Percentiles rank a stretch among this genome's conserved stretches.
phyloP scores from a whole-genome alignment of 2,329 filamentous ascomycete genomes.

The Ophiostoma sp. region DNA sequence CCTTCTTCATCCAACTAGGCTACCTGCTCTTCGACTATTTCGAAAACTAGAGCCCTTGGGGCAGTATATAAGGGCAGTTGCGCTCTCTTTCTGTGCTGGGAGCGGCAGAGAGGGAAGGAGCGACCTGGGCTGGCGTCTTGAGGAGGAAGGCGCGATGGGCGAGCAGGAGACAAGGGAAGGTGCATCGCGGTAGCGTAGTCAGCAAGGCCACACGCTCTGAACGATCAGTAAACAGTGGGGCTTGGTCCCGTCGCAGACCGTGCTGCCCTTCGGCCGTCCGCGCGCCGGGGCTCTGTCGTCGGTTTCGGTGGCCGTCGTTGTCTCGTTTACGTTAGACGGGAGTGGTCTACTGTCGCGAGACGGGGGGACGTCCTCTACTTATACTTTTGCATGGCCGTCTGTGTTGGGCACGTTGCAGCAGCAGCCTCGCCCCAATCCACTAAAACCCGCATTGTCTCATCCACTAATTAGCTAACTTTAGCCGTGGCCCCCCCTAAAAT shows the following conservation, averaged over 20 bases:
- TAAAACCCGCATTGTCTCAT: not conserved
- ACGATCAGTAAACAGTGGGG: too few relatives aligned
- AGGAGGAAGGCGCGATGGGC: not conserved
- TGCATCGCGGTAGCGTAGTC: not conserved
- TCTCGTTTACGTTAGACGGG: not conserved
- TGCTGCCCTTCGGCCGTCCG: too few relatives aligned
- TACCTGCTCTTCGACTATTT: not conserved
- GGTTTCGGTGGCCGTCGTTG: not conserved
- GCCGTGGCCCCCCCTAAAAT: not conserved
- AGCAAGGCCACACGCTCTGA: not conserved
- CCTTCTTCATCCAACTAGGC: conserved; percentile 4
- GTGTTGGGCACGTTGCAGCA: not conserved
- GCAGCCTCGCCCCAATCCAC: not conserved
- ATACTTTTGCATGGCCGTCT: not conserved
- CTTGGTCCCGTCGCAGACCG: not conserved
- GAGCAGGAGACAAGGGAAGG: not conserved
- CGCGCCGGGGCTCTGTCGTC: not conserved
- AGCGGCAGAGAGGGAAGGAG: conserved; percentile 4
- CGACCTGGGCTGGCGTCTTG: not conserved
- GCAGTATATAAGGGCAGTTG: not conserved
- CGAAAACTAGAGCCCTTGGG: not conserved
- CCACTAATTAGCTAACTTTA: not conserved
- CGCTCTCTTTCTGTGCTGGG: not conserved
- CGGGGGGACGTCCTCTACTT: not conserved
- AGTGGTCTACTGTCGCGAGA: too few relatives aligned